Evolutionary conservation across 2,329 filamentous ascomycete species (phyloP), one percentile per base, ranked within the genome.

Genomic region (Orbilia brochopaga): DNA sequence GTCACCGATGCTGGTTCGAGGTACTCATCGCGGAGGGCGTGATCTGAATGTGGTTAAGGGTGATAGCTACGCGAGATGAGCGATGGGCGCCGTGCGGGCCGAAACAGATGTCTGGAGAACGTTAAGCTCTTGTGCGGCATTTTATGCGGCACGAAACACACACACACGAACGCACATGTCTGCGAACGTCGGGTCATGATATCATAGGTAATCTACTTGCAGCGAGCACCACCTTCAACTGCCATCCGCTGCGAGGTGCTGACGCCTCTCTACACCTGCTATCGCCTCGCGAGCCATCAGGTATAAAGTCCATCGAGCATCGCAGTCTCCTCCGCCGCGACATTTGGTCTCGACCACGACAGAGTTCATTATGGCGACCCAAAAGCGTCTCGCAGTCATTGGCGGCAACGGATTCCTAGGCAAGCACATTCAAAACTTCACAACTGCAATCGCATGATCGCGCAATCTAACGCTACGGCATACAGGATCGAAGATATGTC

Each of bases 331-430:
- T 37, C 19, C 7, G n/a, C n/a, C n/a, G n/a, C n/a, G n/a, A n/a
- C n/a, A 17, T 35, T 35, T 8, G 10, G 2, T 19, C 30, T 55
- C 52, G 3, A 6, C 17, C 50, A 32, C 52, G 37, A 11, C 11
- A 48, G 17, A 48, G 17, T 15, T 46, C 27, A 27, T 21, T 27
- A 64, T 64, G 59, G 50, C 59, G 1, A 23, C 66, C 15, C 60
- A 59, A 27, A 72, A 65, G 51, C 61, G 67, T 56, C 44, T 72
- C 17, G 67, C 67, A 7, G 67, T 72, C 55, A 65, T 72, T 65
- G 67, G 67, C 55, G 67, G 67, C n/a, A 72, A 64, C 44, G 67
- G 67, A 40, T 72, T 72, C 40, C 27, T 72, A 27, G 67, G 67
- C 52, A 65, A 32, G 35, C 37, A 21, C 37, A 15, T 44, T 50